Conservation (phyloP, 352 stramenopile genomes). For the Phytopythium chamaehyphon region DNA sequence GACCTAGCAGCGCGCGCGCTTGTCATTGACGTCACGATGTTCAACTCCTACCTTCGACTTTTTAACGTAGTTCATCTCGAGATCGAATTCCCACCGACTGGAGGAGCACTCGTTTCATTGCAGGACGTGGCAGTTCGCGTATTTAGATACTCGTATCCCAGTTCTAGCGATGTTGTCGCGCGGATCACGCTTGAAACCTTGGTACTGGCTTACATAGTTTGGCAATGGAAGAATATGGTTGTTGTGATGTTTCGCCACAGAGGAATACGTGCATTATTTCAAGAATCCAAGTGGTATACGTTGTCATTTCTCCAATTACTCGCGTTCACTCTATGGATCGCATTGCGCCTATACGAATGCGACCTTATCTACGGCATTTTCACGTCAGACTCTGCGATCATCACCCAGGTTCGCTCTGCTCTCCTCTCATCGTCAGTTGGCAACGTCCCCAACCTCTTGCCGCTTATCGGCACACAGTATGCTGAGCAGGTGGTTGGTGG, state of each 20-base stretch:
- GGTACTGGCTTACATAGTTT: conserved; percentile 39
- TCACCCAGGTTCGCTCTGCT: conserved; percentile 1
- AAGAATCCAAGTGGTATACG: conserved; percentile 28
- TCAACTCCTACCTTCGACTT: conserved; percentile 60
- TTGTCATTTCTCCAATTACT: conserved; percentile 36
- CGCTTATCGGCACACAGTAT: conserved; percentile 29
- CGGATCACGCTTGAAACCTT: conserved; percentile 50
- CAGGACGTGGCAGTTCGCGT: conserved; percentile 40
- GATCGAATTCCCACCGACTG: conserved; percentile 59
- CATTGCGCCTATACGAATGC: conserved; percentile 47
- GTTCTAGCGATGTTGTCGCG: conserved; percentile 4
- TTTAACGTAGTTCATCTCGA: conserved; percentile 59
- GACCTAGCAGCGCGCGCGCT: conserved; percentile 60
- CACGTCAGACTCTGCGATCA: conserved; percentile 23
- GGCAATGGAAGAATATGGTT: conserved; percentile 36
- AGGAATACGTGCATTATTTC: conserved; percentile 23
- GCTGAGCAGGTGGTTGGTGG: conserved; percentile 38
- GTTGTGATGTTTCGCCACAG: conserved; percentile 22
- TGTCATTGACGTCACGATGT: conserved; percentile 60
- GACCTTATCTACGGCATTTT: conserved; percentile 53
- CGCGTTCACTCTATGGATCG: conserved; percentile 46
- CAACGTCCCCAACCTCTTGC: conserved; percentile 35
- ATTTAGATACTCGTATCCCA: conserved; percentile 46
- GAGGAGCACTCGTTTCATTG: conserved; percentile 43
- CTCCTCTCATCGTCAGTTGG: conserved; percentile 9